Evolutionary conservation across 768 basidiomycete species (phyloP).

Genomic region (Tremella yokohamensis): DNA sequence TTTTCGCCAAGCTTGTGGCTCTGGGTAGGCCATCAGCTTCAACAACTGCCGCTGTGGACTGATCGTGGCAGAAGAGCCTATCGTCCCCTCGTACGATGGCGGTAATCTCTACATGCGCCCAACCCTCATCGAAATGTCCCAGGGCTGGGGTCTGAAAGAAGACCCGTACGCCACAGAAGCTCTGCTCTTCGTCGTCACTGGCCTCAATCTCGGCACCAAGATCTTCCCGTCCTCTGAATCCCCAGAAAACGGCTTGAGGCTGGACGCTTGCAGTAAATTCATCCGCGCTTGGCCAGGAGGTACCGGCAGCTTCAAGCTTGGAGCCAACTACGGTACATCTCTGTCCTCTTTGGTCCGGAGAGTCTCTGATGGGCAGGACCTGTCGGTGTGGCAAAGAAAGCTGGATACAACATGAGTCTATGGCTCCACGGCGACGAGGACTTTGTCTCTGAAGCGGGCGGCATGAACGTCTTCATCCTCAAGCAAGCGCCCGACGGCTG

Average conservation of each 20-base stretch:
- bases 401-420: slow-evolving; percentile 41
- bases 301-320: slow-evolving; percentile 82
- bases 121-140: slow-evolving; percentile 40
- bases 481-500: slow-evolving; percentile 42
- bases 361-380: slow-evolving; percentile 29
- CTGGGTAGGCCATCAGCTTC: slow-evolving; percentile 24
- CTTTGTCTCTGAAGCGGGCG: slow-evolving; percentile 44
- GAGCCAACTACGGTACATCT: slow-evolving; percentile 52
- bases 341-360: not conserved
- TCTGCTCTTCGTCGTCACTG: slow-evolving; percentile 38
- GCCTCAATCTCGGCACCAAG: slow-evolving; percentile 32
- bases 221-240: slow-evolving; percentile 33
- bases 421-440: slow-evolving; percentile 43
- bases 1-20: slow-evolving; percentile 39
- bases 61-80: slow-evolving; percentile 22
- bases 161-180: slow-evolving; percentile 41
- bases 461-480: slow-evolving; percentile 46
- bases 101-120: slow-evolving; percentile 44
- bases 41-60: not conserved
- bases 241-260: slow-evolving; percentile 66
- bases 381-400: slow-evolving; percentile 41
- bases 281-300: slow-evolving; percentile 85
- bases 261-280: slow-evolving; percentile 77
- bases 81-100: slow-evolving; percentile 41
- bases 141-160: slow-evolving; percentile 44